These are phyloP conservation scores for Pichia sp. DNA, from an alignment of 1,139 yeast species.

Conservation along the genomic window DNA sequence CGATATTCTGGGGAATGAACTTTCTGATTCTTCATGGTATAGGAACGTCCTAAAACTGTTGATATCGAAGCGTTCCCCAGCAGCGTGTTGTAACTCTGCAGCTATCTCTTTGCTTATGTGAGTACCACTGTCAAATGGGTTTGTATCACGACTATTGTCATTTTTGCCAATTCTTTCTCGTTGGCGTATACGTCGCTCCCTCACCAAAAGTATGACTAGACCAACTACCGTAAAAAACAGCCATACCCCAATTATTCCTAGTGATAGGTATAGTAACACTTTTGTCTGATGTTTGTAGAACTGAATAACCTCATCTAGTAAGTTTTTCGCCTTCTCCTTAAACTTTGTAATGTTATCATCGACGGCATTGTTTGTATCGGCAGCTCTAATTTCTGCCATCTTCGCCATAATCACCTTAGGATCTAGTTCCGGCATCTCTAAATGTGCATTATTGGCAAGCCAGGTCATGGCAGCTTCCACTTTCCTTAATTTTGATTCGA, in stretches of 20 bases:
- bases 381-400: constrained; percentile 6
- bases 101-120: neutral
- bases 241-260: constrained; percentile 43
- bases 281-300: constrained; percentile 32
- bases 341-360: constrained; percentile 16
- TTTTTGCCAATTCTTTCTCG: neutral
- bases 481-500: constrained; percentile 64
- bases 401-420: constrained; percentile 24
- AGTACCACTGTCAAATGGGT: neutral
- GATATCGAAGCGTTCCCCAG: constrained; percentile 3
- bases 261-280: constrained; percentile 41
- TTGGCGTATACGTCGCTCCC: constrained; percentile 7
- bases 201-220: constrained; percentile 18
- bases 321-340: constrained; percentile 23
- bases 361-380: constrained; percentile 8
- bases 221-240: constrained; percentile 38
- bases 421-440: constrained; percentile 50
- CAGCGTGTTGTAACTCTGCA: too few relatives aligned
- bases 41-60: constrained; percentile 3
- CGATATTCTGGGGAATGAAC: neutral
- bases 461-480: constrained; percentile 71
- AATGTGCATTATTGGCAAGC: constrained; percentile 59
- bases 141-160: neutral
- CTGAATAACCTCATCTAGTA: constrained; percentile 24
- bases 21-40: constrained; percentile 1